Percentiles rank a stretch among this genome's conserved stretches.
Conservation (phyloP, 1,139 yeast genomes). For the Magnusiomyces sp. region DNA sequence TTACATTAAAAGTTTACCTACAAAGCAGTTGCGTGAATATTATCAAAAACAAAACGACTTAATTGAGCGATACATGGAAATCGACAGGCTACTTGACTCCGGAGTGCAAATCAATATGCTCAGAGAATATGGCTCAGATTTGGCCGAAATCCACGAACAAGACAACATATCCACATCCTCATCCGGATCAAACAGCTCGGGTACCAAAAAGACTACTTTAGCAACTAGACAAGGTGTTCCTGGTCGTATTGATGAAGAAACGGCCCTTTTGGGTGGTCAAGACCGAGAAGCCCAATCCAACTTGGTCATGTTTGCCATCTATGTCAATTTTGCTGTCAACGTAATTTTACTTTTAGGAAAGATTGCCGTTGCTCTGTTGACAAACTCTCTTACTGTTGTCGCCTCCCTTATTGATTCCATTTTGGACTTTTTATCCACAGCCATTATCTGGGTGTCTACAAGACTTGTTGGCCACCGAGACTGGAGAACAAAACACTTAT, state of each 20-base stretch:
- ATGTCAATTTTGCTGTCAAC: conserved; percentile 57
- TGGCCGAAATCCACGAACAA: conserved; percentile 20
- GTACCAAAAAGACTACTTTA: conserved; percentile 6
- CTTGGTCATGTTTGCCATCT: conserved; percentile 50
- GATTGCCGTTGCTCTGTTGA: conserved; percentile 49
- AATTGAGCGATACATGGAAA: conserved; percentile 48
- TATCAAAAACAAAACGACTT: conserved; percentile 46
- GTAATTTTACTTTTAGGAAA: conserved; percentile 55
- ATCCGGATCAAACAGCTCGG: conserved; percentile 16
- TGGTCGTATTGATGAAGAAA: conserved; percentile 53
- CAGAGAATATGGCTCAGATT: conserved; percentile 46
- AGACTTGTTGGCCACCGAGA: conserved; percentile 48
- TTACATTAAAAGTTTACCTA: conserved; percentile 26
- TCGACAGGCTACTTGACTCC: conserved; percentile 61
- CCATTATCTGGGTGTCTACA: conserved; percentile 61
- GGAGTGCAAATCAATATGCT: conserved; percentile 63
- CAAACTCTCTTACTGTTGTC: conserved; percentile 63
- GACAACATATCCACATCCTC: conserved; percentile 22
- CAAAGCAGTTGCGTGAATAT: conserved; percentile 21
- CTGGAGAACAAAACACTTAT: conserved; percentile 37
- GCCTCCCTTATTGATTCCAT: conserved; percentile 75
- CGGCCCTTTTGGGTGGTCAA: conserved; percentile 42
- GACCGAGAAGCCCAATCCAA: conserved; percentile 35
- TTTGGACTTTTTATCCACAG: conserved; percentile 65
- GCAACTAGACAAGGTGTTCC: conserved; percentile 39